A percentile compares a stretch with the other conserved stretches of the same genome.
These are phyloP conservation scores for Paxillus involutus DNA, from an alignment of 768 basidiomycete species.

Conservation along the genomic window DNA sequence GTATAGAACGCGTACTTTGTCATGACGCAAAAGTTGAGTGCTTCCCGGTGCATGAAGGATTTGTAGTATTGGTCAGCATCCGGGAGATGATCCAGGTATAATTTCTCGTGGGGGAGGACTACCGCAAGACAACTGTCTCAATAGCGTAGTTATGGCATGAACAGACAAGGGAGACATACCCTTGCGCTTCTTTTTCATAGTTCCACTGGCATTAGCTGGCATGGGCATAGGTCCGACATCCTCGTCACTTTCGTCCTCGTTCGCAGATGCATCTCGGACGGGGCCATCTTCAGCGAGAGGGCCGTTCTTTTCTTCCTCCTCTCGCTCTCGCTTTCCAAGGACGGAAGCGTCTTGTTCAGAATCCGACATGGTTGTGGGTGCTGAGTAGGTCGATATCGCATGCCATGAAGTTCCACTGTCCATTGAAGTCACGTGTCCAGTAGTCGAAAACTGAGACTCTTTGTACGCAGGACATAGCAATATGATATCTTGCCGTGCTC, in stretches of 20 bases:
- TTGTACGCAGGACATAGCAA: too few relatives aligned
- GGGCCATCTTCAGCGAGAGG: constrained; percentile 23
- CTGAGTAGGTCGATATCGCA: not conserved
- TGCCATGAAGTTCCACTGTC: not conserved
- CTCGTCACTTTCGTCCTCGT: constrained; percentile 58
- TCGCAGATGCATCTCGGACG: constrained; percentile 19
- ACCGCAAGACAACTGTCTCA: constrained; percentile 19
- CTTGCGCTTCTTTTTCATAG: constrained; percentile 79
- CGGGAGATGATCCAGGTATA: constrained; percentile 92
- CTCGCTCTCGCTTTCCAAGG: constrained; percentile 64
- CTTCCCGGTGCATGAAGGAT: constrained; percentile 97
- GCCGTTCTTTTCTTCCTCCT: constrained; percentile 22
- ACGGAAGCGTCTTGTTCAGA: constrained; percentile 50
- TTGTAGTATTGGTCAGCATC: constrained; percentile 92
- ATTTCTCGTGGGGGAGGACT: constrained; percentile 92
- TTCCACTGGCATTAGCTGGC: constrained; percentile 37
- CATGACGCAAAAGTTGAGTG: constrained; percentile 83
- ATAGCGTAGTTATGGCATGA: not conserved
- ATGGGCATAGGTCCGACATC: constrained; percentile 91
- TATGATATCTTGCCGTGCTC: too few relatives aligned
- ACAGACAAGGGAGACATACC: constrained; percentile 43
- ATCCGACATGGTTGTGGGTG: constrained; percentile 38
- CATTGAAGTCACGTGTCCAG: not conserved
- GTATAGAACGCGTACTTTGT: constrained; percentile 62
- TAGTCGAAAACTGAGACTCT: not conserved